Conservation (phyloP, 2,329 filamentous ascomycete genomes). For the Cladosporium sp. region DNA sequence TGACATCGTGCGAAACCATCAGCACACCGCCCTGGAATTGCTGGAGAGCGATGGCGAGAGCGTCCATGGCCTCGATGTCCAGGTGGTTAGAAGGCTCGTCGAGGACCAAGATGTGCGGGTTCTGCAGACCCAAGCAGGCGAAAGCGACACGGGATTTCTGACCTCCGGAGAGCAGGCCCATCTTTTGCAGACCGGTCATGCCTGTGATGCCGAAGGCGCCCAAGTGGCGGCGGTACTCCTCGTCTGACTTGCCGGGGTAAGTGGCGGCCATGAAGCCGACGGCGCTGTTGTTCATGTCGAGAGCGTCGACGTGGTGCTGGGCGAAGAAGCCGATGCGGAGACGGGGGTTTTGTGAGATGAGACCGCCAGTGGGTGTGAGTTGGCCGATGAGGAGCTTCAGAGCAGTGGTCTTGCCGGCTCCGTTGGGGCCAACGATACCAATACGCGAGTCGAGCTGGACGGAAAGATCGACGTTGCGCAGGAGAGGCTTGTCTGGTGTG, state of each 20-base stretch:
- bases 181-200: slow-evolving; percentile 94
- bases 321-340: slow-evolving; percentile 95
- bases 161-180: slow-evolving; percentile 90
- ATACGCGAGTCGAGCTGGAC: slow-evolving; percentile 98
- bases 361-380: slow-evolving; percentile 70
- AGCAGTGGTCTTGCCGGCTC: slow-evolving; percentile 98
- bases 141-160: slow-evolving; percentile 98
- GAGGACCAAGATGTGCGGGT: slow-evolving; percentile 95
- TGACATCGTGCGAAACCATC: slow-evolving; percentile 99
- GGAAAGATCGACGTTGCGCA: slow-evolving; percentile 87
- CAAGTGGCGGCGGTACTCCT: slow-evolving; percentile 93
- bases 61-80: slow-evolving; percentile 99
- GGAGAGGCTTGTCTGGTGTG: slow-evolving; percentile 71
- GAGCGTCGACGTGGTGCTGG: slow-evolving; percentile 95
- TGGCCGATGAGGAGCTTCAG: slow-evolving; percentile 94
- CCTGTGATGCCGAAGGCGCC: slow-evolving; percentile 85
- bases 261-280: slow-evolving; percentile 95
- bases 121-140: slow-evolving; percentile 88
- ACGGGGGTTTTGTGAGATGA: slow-evolving; percentile 86
- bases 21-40: slow-evolving; percentile 92
- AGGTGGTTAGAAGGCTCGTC: slow-evolving; percentile 98
- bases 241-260: slow-evolving; percentile 88
- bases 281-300: slow-evolving; percentile 84
- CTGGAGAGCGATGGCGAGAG: slow-evolving; percentile 77
- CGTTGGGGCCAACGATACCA: slow-evolving; percentile 98